Base-by-base conservation (phyloP, 805 yeast genomes). In the Lipomyces chichibuensis region DNA sequence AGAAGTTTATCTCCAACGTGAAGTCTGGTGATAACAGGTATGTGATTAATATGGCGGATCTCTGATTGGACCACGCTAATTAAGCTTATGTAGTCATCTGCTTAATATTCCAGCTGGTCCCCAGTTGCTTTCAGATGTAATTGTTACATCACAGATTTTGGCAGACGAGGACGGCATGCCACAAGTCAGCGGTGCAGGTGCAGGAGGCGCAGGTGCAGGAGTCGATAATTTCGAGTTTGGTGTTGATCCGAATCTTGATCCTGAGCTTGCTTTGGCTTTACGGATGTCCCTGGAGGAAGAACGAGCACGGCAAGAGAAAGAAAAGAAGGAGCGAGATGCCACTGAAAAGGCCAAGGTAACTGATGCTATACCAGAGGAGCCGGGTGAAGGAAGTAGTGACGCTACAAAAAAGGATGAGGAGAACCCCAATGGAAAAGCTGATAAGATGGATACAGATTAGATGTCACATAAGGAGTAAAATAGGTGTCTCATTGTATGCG, bases 261-360 rank as follows among this genome's bases (percentile, higher is more conserved):
- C 98, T 39, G 99, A 95, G 79, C 85, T 95, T 76, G 99, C 98
- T 0, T 83, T 95, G 83, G 99, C 98, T 0, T 85, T 95, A 75
- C 87, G 98, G 76, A 83, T 95, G 78, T 94, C 98, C 0, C 83
- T 95, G 75, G 98, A 95, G 76, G 99, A 95, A 76, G 98, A 94
- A 77, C 90, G 89, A 74, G 88, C 91, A 61, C 87, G 98, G 80
- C 97, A 92, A 76, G 97, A 91, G 71, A 85, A 93, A 76, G 78
- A 76, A 57, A 69, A 63, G 59, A 57, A 65, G 60, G 63, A 52
- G 27, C 58, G 52, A 23, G 69, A 65, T n/a, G 59, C 59, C 23
- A 60, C 60, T 17, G 70, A 59, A 14, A 64, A 60, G 39, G 60
- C 65, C 4, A 56, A 59, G 25, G 27, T 59, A 6, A 59, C 56